phyloP scores from a whole-genome alignment of 1,284 basidiomycete species.

The Ceratobasidium sp. region DNA sequence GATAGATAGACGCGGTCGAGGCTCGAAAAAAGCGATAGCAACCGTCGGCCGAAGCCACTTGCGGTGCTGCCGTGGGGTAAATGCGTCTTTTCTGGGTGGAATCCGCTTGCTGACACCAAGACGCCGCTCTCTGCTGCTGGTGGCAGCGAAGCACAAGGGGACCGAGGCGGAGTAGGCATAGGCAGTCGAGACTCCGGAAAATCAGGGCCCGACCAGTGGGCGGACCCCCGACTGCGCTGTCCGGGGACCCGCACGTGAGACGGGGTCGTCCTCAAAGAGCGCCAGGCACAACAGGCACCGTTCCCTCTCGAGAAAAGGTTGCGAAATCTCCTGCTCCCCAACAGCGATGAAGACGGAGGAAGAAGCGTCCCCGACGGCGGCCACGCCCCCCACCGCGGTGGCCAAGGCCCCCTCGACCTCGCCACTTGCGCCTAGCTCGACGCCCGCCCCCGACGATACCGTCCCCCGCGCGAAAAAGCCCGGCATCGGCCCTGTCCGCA shows the following conservation, averaged over 20 bases:
- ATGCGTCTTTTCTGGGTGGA: too few relatives aligned
- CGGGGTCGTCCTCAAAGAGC: neutral
- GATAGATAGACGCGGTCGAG: neutral
- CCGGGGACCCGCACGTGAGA: constrained; percentile 14
- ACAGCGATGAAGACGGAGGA: constrained; percentile 21
- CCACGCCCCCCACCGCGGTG: neutral
- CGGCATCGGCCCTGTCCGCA: constrained; percentile 30
- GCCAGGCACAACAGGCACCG: constrained; percentile 16
- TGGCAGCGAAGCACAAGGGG: neutral
- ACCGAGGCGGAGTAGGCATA: neutral
- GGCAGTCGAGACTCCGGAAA: neutral
- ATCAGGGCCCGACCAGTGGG: neutral
- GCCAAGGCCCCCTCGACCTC: constrained; percentile 27
- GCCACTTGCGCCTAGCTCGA: neutral
- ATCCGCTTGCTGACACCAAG: neutral
- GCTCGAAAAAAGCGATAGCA: neutral
- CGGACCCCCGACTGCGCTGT: neutral
- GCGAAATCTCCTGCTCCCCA: constrained; percentile 1
- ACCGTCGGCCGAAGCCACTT: constrained; percentile 11
- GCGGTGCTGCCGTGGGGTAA: constrained; percentile 11
- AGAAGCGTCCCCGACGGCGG: constrained; percentile 10
- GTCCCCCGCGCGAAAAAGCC: constrained; percentile 32
- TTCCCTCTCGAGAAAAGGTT: neutral
- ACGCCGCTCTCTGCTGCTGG: neutral
- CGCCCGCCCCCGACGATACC: constrained; percentile 16